Base-by-base conservation (phyloP, 192 early-diverging fungal genomes). In the Phycomyces blakesleeanus region DNA sequence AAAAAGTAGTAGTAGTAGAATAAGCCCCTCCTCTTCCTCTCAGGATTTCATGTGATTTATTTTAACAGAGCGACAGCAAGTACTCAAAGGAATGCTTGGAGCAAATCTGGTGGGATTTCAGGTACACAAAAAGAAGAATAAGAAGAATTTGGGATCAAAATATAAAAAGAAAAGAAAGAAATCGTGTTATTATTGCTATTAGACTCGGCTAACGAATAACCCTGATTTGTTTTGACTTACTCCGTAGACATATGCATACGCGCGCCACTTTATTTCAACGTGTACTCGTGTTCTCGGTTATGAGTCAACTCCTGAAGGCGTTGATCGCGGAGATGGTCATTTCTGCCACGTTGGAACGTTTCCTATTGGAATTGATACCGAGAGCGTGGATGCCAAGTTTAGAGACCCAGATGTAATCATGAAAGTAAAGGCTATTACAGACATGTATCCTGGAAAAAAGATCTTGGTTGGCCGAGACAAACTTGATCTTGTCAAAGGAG, bases 401-500 rank as follows among this genome's bases (percentile, higher is more conserved):
- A 82, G 86, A 27, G 68, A 69, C 40, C 78, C 84, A 3, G 69
- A 64, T 3, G 94, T 97, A 0, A 42, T 77, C 21, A 72, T 85
- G 26, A 96, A 96, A 81, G 90, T 93, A 71, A 78, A 84, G 41
- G 73, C 81, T 18, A 88, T 99, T 25, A 73, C 72, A 15, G 91
- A 93, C 63, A 80, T 96, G 66, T 97, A 95, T 71, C 75, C 87
- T 55, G 93, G 80, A 39, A 98, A 98, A 72, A 87, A 85, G 56
- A 96, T 99, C 56, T 91, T 99, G 73, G 89, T 98, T 51, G 94
- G 92, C 22, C 81, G 93, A 29, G 97, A 99, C 73, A 94, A 92
- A 71, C 75, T 98, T 51, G 96, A 99, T 72, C 83, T 92, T 61
- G 90, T 95, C 49, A 94, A 96, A 55, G 95, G 95, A 47, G 93